Base-by-base conservation (phyloP, 1,139 yeast species). In the Wickerhamiella infanticola region DNA sequence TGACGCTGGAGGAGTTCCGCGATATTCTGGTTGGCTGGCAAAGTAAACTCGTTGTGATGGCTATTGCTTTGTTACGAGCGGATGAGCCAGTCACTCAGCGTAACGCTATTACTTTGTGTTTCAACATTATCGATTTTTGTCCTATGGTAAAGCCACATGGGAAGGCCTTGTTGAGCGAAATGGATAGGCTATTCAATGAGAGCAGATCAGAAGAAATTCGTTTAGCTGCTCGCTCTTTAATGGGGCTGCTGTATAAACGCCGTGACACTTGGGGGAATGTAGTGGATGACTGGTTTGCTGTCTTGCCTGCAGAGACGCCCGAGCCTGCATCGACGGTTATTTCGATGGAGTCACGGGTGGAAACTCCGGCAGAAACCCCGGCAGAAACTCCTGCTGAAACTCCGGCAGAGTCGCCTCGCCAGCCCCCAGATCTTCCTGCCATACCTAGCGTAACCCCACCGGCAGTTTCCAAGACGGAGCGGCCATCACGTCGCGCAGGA, bases 51-150 rank as follows among this genome's bases (percentile, higher is more conserved):
- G 31, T 23, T 9, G 23, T 9, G 3, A n/a, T 24, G 23, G 26
- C 26, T n/a, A 25, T 38, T 9, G 18, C 25, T 6, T 38, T 26
- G 18, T 23, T 38, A 3, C 33, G 31, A 23, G 13, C 29, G 31
- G 40, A 38, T 9, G 33, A 38, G 27, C 25, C 24, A 29, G 25
- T 38, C 31, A 13, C 33, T 29, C 40, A 38, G 40, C 40, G 40
- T 13, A 38, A 38, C n/a, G 31, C 40, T 9, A 38, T 38, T 38
- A 23, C 25, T 29, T 26, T 38, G 31, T 38, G 40, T 26, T 26
- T 25, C n/a, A 9, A 25, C 7, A 11, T 38, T 13, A n/a, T 38
- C 8, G 29, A 23, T 8, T 11, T 25, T n/a, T 38, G n/a, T 26
- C 40, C 40, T 11, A 24, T 38, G 5, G 9, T 38, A 5, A 38